phyloP scores from a whole-genome alignment of 352 stramenopile species.

The Globisporangium cederbergense region DNA sequence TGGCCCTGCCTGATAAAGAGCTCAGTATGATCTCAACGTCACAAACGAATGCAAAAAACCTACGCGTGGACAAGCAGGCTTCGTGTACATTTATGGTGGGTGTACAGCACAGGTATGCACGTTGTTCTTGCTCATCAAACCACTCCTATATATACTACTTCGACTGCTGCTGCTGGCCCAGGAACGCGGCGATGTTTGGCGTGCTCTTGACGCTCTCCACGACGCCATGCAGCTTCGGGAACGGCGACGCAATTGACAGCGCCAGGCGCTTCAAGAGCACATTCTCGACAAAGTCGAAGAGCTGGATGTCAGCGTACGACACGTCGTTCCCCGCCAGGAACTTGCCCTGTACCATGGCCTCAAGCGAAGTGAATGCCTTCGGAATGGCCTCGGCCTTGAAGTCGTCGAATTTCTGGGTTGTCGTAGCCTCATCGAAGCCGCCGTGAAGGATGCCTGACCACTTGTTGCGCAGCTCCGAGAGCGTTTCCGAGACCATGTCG shows the following conservation, averaged over 20 bases:
- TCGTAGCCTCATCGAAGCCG: background rate
- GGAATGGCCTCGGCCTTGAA: constrained; percentile 2
- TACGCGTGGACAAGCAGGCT: too few species aligned
- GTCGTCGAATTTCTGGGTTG: background rate
- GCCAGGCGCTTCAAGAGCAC: background rate
- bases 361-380: constrained; percentile 23
- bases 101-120: too few species aligned
- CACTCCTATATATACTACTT: background rate
- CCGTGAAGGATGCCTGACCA: constrained; percentile 3
- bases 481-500: constrained; percentile 16
- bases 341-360: constrained; percentile 39
- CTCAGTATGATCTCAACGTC: too few species aligned
- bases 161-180: background rate
- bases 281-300: constrained; percentile 20
- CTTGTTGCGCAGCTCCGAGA: constrained; percentile 11
- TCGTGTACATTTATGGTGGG: too few species aligned
- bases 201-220: background rate
- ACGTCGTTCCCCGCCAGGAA: constrained; percentile 49
- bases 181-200: background rate
- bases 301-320: constrained; percentile 34
- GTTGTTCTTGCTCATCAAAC: too few species aligned
- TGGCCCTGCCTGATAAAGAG: too few species aligned
- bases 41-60: too few species aligned
- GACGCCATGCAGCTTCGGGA: background rate
- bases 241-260: background rate